Evolutionary conservation across 2,329 filamentous ascomycete genomes (phyloP).

Genomic region (Madurella fahalii): DNA sequence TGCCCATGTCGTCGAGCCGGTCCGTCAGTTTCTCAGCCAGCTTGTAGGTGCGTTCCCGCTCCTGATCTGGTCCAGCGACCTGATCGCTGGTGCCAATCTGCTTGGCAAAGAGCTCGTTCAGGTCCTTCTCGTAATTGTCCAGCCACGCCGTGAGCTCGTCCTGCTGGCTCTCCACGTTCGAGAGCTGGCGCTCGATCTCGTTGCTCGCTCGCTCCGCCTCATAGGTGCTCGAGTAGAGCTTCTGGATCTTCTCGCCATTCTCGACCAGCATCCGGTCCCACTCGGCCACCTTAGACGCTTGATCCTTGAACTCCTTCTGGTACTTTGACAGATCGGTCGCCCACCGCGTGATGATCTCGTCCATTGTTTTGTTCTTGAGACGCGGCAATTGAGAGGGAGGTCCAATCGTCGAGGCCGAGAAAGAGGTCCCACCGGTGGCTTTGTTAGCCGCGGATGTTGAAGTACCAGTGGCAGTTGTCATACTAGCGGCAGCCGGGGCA

Average conservation of each 20-base stretch:
- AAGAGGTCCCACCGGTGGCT: slow-evolving; percentile 29
- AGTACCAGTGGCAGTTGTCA: slow-evolving; percentile 30
- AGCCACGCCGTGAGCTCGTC: slow-evolving; percentile 85
- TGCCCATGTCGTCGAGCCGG: slow-evolving; percentile 87
- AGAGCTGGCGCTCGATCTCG: slow-evolving; percentile 89
- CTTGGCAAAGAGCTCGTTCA: slow-evolving; percentile 81
- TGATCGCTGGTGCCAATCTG: slow-evolving; percentile 64
- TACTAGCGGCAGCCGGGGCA: slow-evolving; percentile 14
- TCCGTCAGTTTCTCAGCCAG: slow-evolving; percentile 89
- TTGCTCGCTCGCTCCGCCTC: slow-evolving; percentile 90
- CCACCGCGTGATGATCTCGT: slow-evolving; percentile 97
- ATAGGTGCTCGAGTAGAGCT: slow-evolving; percentile 85
- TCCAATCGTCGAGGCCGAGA: slow-evolving; percentile 73
- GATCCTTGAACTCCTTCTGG: slow-evolving; percentile 91
- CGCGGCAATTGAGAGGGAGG: slow-evolving; percentile 82
- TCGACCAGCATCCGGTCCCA: slow-evolving; percentile 94
- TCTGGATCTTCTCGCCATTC: slow-evolving; percentile 92
- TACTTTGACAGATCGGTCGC: slow-evolving; percentile 93
- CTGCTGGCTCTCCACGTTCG: slow-evolving; percentile 86
- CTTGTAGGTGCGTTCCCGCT: slow-evolving; percentile 94
- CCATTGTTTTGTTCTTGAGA: slow-evolving; percentile 97
- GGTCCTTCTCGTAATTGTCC: slow-evolving; percentile 85
- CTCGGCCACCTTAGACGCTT: slow-evolving; percentile 77
- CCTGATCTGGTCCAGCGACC: slow-evolving; percentile 84
- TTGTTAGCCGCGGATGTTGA: slow-evolving; percentile 22